These are phyloP conservation scores for Dioszegia aurantiaca DNA, from an alignment of 768 basidiomycete genomes.

Conservation along the genomic window DNA sequence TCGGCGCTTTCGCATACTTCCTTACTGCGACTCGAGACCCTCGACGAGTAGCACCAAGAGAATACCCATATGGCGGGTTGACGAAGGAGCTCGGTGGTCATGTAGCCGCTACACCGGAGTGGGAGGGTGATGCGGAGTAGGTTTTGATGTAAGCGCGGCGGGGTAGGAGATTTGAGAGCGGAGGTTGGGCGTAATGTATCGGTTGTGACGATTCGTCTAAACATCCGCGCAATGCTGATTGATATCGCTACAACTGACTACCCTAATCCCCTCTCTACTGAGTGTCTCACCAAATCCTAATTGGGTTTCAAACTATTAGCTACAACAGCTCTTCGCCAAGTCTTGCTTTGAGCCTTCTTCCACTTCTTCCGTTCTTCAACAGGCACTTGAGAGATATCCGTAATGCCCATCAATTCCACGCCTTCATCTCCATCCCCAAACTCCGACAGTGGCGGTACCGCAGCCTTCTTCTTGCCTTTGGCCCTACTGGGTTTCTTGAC, in stretches of 20 bases:
- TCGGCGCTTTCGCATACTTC: slow-evolving; percentile 46
- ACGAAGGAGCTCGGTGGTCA: slow-evolving; percentile 49
- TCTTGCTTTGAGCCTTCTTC: slow-evolving; percentile 13
- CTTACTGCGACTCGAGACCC: slow-evolving; percentile 36
- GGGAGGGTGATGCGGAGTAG: slow-evolving; percentile 39
- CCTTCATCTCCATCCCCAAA: not conserved
- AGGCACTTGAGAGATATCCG: slow-evolving; percentile 13
- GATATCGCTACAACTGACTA: slow-evolving; percentile 12
- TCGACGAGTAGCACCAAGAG: slow-evolving; percentile 39
- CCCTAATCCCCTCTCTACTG: no score
- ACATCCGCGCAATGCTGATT: not conserved
- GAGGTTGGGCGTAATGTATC: no score
- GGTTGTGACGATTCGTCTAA: no score
- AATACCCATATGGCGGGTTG: slow-evolving; percentile 52
- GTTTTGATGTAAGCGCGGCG: not conserved
- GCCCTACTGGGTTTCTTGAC: not conserved
- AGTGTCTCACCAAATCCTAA: not conserved
- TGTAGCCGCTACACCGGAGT: slow-evolving; percentile 28
- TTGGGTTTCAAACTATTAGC: slow-evolving; percentile 17
- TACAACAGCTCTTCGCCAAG: slow-evolving; percentile 14
- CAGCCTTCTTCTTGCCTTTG: not conserved
- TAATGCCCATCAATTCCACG: not conserved
- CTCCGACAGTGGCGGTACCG: not conserved
- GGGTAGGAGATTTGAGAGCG: no score
- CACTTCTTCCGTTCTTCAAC: slow-evolving; percentile 3